A percentile compares a stretch with the other conserved stretches of the same genome.
These are phyloP conservation scores for Staphylotrichum tortipilum DNA, from an alignment of 495 filamentous ascomycete genomes.

Conservation along the genomic window DNA sequence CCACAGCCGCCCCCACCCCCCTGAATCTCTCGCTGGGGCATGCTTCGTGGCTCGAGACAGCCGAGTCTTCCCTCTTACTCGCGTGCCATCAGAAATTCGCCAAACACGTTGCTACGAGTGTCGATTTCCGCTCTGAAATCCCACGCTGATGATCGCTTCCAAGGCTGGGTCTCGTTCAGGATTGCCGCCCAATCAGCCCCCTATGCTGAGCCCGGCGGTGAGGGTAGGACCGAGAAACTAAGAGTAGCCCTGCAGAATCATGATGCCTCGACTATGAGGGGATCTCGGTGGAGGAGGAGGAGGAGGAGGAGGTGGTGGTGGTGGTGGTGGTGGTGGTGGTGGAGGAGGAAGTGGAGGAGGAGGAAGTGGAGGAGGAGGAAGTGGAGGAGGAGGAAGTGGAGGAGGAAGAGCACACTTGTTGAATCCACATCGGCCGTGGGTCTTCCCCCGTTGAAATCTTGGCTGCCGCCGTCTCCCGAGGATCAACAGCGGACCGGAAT, in stretches of 20 bases:
- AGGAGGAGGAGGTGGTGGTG: no score
- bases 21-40: not conserved
- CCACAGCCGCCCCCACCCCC: no score
- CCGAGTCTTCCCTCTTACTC: not conserved
- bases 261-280: conserved; percentile 4
- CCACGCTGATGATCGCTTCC: not conserved
- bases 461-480: conserved; percentile 11
- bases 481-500: conserved; percentile 21
- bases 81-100: not conserved
- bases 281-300: no score
- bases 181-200: conserved; percentile 15
- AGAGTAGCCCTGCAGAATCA: conserved; percentile 1
- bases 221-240: conserved; percentile 1
- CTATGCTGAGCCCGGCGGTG: conserved; percentile 7
- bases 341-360: no score
- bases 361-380: no score
- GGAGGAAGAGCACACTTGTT: not conserved
- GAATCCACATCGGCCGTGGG: not conserved
- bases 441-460: conserved; percentile 7
- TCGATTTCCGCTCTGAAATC: conserved; percentile 2
- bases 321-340: no score
- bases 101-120: conserved; percentile 1
- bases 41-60: not conserved
- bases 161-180: not conserved
- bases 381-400: not conserved